phyloP scores from a whole-genome alignment of 805 yeast genomes.

The Schwanniomyces sp. region DNA sequence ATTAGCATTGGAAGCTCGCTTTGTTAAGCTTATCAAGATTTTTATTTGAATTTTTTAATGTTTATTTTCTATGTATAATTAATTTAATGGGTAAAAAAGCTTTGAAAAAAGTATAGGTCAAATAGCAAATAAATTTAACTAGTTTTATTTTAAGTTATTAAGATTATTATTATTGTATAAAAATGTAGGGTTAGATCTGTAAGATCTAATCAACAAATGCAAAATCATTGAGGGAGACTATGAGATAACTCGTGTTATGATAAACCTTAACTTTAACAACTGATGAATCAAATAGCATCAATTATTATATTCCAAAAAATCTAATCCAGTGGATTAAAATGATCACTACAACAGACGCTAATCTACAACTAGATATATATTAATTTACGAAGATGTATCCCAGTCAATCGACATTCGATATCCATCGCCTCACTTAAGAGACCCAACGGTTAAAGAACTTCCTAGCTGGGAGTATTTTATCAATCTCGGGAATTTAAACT shows the following conservation, averaged over 20 bases:
- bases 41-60: constrained; percentile 6
- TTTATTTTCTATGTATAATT: constrained; percentile 15
- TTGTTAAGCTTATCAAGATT: constrained; percentile 1
- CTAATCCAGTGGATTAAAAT: too few relatives aligned
- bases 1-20: background rate
- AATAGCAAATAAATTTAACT: background rate
- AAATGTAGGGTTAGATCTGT: too few relatives aligned
- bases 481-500: constrained; percentile 52
- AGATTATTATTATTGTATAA: background rate
- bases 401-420: constrained; percentile 59
- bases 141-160: background rate
- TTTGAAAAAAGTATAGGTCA: background rate
- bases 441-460: constrained; percentile 55
- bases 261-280: too few relatives aligned
- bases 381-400: constrained; percentile 31
- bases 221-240: too few relatives aligned
- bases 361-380: background rate
- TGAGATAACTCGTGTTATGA: too few relatives aligned
- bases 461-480: constrained; percentile 49
- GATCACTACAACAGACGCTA: background rate
- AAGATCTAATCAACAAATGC: too few relatives aligned
- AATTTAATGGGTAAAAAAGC: constrained; percentile 5
- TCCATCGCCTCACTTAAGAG: constrained; percentile 55
- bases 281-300: too few relatives aligned
- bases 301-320: too few relatives aligned